phyloP scores from a whole-genome alignment of 495 filamentous ascomycete genomes.

The Apiosordaria backusii region DNA sequence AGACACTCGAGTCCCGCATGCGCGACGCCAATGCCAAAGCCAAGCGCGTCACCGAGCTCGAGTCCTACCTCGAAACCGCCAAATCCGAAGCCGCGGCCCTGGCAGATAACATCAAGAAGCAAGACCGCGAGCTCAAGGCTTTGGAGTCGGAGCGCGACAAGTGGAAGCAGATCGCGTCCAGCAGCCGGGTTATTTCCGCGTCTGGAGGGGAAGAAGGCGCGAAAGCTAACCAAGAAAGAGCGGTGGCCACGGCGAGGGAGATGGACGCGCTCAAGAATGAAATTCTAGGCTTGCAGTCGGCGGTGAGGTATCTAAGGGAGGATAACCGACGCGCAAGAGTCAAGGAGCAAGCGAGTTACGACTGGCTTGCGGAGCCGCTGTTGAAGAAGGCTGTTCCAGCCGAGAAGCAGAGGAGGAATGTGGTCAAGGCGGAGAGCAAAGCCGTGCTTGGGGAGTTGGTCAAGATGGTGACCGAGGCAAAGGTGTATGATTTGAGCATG shows the following conservation, averaged over 20 bases:
- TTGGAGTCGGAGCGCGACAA: conserved; percentile 66
- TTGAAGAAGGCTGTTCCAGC: conserved; percentile 40
- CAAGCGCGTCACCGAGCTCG: conserved; percentile 60
- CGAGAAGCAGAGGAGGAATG: conserved; percentile 54
- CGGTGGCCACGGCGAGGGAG: conserved; percentile 67
- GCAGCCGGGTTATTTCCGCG: conserved; percentile 52
- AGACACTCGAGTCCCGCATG: conserved; percentile 78
- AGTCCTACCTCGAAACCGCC: conserved; percentile 55
- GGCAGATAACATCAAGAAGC: conserved; percentile 60
- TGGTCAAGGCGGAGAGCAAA: conserved; percentile 62
- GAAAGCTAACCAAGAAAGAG: conserved; percentile 53
- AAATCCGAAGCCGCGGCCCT: conserved; percentile 53
- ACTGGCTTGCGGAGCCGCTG: conserved; percentile 67
- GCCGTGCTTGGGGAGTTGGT: conserved; percentile 71
- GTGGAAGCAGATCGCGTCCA: conserved; percentile 69
- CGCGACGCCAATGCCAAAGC: conserved; percentile 72
- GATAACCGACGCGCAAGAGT: conserved; percentile 67
- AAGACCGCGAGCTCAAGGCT: conserved; percentile 54
- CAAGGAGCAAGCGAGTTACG: conserved; percentile 56
- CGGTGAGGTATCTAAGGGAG: conserved; percentile 73
- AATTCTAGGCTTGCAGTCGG: conserved; percentile 65
- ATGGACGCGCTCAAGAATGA: conserved; percentile 69
- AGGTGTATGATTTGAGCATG: conserved; percentile 52
- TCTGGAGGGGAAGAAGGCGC: conserved; percentile 44
- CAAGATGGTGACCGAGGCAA: conserved; percentile 58